Percentiles rank a stretch among this genome's conserved stretches.
phyloP scores from a whole-genome alignment of 805 yeast genomes.

The Groenewaldozyma tartarivorans region DNA sequence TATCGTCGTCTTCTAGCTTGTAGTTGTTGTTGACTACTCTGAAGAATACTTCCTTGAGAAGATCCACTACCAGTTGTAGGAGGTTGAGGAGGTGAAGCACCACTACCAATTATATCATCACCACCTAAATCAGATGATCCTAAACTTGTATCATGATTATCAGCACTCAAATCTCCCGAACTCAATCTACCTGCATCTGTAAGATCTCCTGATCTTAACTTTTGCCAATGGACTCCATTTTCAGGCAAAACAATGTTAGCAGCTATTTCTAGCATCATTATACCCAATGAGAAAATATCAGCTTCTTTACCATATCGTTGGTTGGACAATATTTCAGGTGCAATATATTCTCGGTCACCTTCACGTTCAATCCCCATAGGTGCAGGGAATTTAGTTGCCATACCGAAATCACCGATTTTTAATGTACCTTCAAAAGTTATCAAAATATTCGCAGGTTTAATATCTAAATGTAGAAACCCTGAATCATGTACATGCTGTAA shows the following conservation, averaged over 20 bases:
- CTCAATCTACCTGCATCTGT: constrained; percentile 83
- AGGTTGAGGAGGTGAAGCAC: background rate
- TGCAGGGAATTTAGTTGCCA: constrained; percentile 74
- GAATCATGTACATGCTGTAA: constrained; percentile 68
- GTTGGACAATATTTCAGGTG: constrained; percentile 84
- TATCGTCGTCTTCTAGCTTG: background rate
- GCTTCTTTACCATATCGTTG: constrained; percentile 86
- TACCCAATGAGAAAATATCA: constrained; percentile 88
- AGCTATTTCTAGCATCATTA: constrained; percentile 89
- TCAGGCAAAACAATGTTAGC: constrained; percentile 93
- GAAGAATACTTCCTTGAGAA: background rate
- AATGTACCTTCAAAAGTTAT: constrained; percentile 90
- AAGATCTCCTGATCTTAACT: constrained; percentile 86
- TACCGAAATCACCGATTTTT: constrained; percentile 94
- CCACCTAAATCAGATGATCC: constrained; percentile 4
- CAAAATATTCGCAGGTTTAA: constrained; percentile 92
- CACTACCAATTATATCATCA: constrained; percentile 3
- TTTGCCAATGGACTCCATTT: constrained; percentile 95
- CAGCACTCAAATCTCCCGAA: constrained; percentile 48
- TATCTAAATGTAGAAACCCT: constrained; percentile 75
- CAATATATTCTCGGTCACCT: constrained; percentile 95
- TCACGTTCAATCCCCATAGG: constrained; percentile 66
- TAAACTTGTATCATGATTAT: background rate
- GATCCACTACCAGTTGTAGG: constrained; percentile 1
- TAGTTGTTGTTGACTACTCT: too few relatives aligned